Base-by-base conservation (phyloP, 2,329 filamentous ascomycete genomes). In the Erysiphe pulchra region DNA sequence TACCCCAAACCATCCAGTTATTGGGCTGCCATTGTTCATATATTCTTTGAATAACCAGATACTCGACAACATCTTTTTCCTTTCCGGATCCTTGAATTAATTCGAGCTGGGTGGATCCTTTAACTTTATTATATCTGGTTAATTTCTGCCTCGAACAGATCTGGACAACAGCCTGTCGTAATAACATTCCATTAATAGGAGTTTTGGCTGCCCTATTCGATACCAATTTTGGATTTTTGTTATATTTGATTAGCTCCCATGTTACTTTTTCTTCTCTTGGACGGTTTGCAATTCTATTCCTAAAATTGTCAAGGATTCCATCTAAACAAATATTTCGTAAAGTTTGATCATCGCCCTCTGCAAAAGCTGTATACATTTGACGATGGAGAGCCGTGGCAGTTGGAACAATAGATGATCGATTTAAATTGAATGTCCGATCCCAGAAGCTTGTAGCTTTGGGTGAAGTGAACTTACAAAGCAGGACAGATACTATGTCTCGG, bases 1-100 rank as follows among this genome's bases (percentile, higher is more conserved):
- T 77, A 13, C 78, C 77, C 69, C 76, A 78, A 44, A 81, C 59
- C 56, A 64, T 66, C 78, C 78, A 83, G 2, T 66, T 62, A 28
- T 58, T 61, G 47, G 65, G 57, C 55, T 63, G 56, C 32, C 64
- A 65, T 2, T 53, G 49, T 41, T 45, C 51, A 63, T 70, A 17
- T 68, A 55, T 59, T 42, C 60, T 61, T 54, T 73, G 71, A 41
- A 83, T 51, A 36, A 80, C 75, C 4, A 83, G 50, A 54, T 81
- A 73, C 63, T 84, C 79, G 1, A 66, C 57, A 52, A 76, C 65
- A 44, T 70, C 62, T 53, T 69, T 67, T 50, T 68, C 62, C 54
- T 66, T 65, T 40, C 65, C 63, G 48, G 61, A 65, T 2, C 66
- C 68, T 1, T 63, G 59, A 8, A 71, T 56, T n/a, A 17, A 20